Evolutionary conservation across 192 early-diverging fungal species (phyloP).

Genomic region (Backusella macrospora): DNA sequence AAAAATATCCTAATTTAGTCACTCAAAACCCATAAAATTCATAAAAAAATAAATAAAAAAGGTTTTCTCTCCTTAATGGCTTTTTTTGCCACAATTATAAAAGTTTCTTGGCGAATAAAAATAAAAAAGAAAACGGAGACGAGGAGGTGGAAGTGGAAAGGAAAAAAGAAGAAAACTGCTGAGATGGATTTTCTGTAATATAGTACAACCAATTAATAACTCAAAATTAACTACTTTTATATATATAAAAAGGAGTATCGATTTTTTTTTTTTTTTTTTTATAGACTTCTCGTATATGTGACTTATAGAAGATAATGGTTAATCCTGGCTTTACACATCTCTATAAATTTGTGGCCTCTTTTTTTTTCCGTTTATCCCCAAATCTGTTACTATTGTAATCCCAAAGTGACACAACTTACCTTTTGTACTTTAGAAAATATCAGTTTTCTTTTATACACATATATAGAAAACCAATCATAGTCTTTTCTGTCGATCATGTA

Average conservation of each 20-base stretch:
- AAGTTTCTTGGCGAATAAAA: not conserved
- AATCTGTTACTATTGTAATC: not conserved
- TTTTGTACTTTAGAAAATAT: not conserved
- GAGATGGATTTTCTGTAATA: not conserved
- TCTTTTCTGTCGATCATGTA: constrained; percentile 7
- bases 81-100: not conserved
- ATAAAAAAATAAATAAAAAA: not conserved
- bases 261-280: too few relatives aligned
- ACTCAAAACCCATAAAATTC: constrained; percentile 4
- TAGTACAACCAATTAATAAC: not conserved
- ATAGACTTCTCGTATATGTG: not conserved
- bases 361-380: constrained; percentile 7
- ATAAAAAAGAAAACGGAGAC: too few relatives aligned
- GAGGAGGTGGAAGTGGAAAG: too few relatives aligned
- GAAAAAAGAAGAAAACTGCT: too few relatives aligned
- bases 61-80: not conserved
- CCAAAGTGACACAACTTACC: not conserved
- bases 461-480: not conserved
- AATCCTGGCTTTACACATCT: not conserved
- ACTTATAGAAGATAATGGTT: not conserved
- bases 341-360: not conserved
- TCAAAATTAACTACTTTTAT: not conserved
- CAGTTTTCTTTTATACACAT: not conserved
- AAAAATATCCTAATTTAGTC: constrained; percentile 2
- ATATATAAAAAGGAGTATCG: not conserved